These are phyloP conservation scores for Metschnikowia noctiluminum DNA, from an alignment of 805 yeast genomes.

Conservation along the genomic window DNA sequence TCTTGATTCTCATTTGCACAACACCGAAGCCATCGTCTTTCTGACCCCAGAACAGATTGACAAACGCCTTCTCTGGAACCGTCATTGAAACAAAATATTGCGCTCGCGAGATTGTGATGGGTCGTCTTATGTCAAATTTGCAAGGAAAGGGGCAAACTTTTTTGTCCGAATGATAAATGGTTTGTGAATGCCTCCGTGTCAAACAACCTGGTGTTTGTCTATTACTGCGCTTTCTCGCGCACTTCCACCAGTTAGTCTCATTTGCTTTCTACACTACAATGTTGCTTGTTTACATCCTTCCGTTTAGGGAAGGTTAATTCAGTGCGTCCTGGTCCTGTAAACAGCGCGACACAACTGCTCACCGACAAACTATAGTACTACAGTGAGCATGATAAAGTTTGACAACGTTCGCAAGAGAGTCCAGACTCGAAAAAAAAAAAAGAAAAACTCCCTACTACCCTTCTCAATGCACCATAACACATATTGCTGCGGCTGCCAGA, in stretches of 20 bases:
- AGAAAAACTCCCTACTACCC: background rate
- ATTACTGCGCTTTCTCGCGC: background rate
- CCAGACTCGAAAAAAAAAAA: too few species aligned
- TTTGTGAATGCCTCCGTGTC: background rate
- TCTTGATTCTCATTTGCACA: constrained; percentile 54
- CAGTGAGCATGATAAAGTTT: too few species aligned
- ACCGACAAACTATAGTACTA: too few species aligned
- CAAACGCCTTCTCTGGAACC: constrained; percentile 28
- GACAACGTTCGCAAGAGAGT: too few species aligned
- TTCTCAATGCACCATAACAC: background rate
- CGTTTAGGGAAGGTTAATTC: constrained; percentile 5
- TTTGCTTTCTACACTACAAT: background rate
- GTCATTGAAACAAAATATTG: constrained; percentile 4
- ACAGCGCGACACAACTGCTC: too few species aligned
- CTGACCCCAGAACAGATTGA: constrained; percentile 59
- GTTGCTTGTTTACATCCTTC: constrained; percentile 13
- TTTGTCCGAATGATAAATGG: too few species aligned
- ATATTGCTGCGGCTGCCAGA: background rate
- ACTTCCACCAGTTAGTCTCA: background rate
- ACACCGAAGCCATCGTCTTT: constrained; percentile 59
- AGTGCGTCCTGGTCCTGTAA: background rate
- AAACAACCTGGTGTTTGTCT: background rate
- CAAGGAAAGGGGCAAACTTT: too few species aligned
- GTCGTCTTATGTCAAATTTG: background rate
- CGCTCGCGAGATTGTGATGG: background rate